Base-by-base conservation (phyloP, 495 filamentous ascomycete species). In the Lasiosphaeria ovina region DNA sequence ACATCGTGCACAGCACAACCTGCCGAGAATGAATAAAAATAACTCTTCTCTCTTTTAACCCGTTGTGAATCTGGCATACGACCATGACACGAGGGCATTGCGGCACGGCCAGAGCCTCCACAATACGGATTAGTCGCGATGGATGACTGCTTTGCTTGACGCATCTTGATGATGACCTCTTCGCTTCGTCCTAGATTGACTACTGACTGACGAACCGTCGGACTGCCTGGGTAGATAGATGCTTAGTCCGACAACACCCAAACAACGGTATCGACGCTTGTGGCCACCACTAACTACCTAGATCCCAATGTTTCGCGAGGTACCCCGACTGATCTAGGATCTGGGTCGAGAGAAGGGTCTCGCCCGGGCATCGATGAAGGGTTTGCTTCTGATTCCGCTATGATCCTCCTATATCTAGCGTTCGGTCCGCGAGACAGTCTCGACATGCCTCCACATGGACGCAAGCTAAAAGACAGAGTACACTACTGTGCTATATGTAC, bases 11-110 rank as follows among this genome's bases (percentile, higher is more conserved):
- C 70, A 63, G 66, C 64, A 64, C 54, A 64, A 61, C 35, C 16
- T 48, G 52, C 24, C 24, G 24, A 24, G 24, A 24, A 24, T 24
- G 62, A 62, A 62, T 68, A 73, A 73, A 73, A 73, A 73, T 73
- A 73, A 65, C 62, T 63, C 51, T 54, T 49, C 49, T 38, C 60
- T 42, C 36, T 40, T n/a, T 24, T 24, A 24, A 24, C 24, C 24
- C 24, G 24, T 24, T 24, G 24, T 24, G 40, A 58, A 67, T 67
- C 60, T 62, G 62, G 64, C 62, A 64, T 62, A 52, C 56, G 49
- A 62, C 56, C 49, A 50, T 31, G 54, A 57, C 45, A 47, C 55
- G 38, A 59, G 47, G 36, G 55, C 35, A 49, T 61, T 24, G 62
- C 44, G 56, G 57, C 59, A 58, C 48, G 47, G 60, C 62, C 66